Evolutionary conservation across 1,284 basidiomycete genomes (phyloP), one percentile per base, ranked within the genome.

Genomic region (Golubevia pallescens): DNA sequence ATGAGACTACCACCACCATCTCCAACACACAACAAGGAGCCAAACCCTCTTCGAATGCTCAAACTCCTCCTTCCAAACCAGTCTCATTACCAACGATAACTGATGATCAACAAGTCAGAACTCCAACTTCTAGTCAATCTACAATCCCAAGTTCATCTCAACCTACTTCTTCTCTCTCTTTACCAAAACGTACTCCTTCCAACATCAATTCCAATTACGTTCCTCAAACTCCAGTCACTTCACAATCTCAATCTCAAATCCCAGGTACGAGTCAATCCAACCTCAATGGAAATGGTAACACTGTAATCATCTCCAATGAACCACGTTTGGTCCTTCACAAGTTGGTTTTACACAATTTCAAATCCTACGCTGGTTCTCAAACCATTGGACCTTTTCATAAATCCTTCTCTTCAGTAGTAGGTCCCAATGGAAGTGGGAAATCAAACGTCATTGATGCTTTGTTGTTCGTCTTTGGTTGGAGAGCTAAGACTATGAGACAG

Each of bases 341-440:
- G 74, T 78, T 85, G 70, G 80, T 84, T n/a, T 71, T 85, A 58
- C 67, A 75, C 65, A 74, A 85, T 63, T 85, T 85, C 68, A 85
- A 85, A 59, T 82, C 80, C 8, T 85, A 85, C 55, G 83, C 81
- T 13, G 83, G 83, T 19, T 67, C 73, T n/a, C 83, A 85, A 62
- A 75, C 75, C 64, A 85, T 85, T 54, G 83, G 83, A 14, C 83
- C 83, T 16, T 85, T 85, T 73, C 83, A 85, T 75, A 85, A 85
- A 67, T 80, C 77, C 48, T 85, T 85, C 69, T 84, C 81, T 38
- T 77, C 78, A 52, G 77, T 85, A 57, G 83, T 85, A 34, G 83
- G 83, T 20, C 83, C 83, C 60, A 85, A 85, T 67, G 83, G 83
- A 38, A 78, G 75, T 60, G 83, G 83, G 8, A 85, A 85, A 72